Evolutionary conservation across 306 rosid genomes (phyloP), one percentile per base, ranked within the genome.

Genomic region (Cicer judaicum): DNA sequence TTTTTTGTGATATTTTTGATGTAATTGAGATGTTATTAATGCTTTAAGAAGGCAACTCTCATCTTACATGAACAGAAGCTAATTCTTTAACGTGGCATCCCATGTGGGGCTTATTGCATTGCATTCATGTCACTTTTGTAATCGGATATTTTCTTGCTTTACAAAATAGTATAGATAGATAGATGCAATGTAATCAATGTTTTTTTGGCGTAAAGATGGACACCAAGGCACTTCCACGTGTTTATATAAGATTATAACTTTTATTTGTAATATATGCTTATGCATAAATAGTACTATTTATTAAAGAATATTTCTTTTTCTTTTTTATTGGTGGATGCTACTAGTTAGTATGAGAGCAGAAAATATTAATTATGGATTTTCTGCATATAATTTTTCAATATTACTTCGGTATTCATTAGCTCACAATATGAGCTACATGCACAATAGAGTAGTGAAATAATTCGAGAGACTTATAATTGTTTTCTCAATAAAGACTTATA

Each of bases 41-140:
- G 73, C 80, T 74, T 79, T 76, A 59, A 79, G 70, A 76, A 74
- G 72, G 74, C 73, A 68, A 62, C 40, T 62, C 54, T 64, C 68
- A 0, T 19, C n/a, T 41, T 1, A 15, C 16, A 40, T 10, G 50
- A 19, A 61, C 64, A 78, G 76, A 70, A 78, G 76, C 81, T 70
- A 13, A 78, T 78, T 78, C 82, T 78, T 61, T 70, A 43, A 77
- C 70, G 54, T 77, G 74, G 68, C 82, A 60, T 36, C 34, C 11
- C 64, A 4, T 69, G 40, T 59, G 52, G 78, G 60, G 68, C 54
- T 34, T 40, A 79, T 61, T 46, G 39, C 72, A 64, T 77, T 79
- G 50, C 64, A 12, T 66, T 68, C 75, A 64, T 82, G 67, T 53
- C 76, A 79, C 81, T 72, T 80, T 69, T 76, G 8, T 68, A n/a